phyloP scores from a whole-genome alignment of 768 basidiomycete genomes.

The Tephrocybe sp. region DNA sequence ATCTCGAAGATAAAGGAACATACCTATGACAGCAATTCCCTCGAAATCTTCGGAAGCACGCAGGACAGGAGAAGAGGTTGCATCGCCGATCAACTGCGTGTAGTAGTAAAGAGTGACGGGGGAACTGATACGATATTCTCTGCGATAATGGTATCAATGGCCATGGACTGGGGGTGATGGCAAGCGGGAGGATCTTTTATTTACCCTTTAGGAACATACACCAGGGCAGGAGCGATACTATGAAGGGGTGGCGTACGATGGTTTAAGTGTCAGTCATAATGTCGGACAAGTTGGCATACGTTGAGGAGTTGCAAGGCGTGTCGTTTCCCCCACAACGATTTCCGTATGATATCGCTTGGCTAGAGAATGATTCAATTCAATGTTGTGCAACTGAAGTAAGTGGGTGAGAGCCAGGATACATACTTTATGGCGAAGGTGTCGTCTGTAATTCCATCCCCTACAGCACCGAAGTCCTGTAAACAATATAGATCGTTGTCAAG shows the following conservation, averaged over 20 bases:
- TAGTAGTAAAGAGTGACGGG: conserved; percentile 74
- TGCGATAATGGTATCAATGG: conserved; percentile 22
- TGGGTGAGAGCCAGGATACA: conserved; percentile 11
- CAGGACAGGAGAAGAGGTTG: conserved; percentile 61
- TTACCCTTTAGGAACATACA: conserved; percentile 76
- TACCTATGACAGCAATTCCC: conserved; percentile 77
- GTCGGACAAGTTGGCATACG: conserved; percentile 26
- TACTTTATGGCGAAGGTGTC: conserved; percentile 78
- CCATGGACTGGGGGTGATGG: background rate
- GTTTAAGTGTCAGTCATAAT: too few relatives aligned
- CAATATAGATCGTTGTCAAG: background rate
- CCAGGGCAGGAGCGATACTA: conserved; percentile 66
- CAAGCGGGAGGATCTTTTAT: background rate
- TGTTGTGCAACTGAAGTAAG: background rate
- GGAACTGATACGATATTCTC: conserved; percentile 64
- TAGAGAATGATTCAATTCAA: conserved; percentile 30
- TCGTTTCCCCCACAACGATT: conserved; percentile 56
- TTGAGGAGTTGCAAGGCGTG: conserved; percentile 51
- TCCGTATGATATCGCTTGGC: conserved; percentile 55
- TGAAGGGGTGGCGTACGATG: background rate
- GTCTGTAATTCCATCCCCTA: conserved; percentile 65
- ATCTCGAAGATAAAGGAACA: background rate
- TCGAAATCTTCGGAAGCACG: conserved; percentile 57
- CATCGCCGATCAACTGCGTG: conserved; percentile 75
- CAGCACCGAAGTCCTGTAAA: conserved; percentile 36